Conservation (phyloP, 257 asterid species). For the Ophiorrhiza pumila region DNA sequence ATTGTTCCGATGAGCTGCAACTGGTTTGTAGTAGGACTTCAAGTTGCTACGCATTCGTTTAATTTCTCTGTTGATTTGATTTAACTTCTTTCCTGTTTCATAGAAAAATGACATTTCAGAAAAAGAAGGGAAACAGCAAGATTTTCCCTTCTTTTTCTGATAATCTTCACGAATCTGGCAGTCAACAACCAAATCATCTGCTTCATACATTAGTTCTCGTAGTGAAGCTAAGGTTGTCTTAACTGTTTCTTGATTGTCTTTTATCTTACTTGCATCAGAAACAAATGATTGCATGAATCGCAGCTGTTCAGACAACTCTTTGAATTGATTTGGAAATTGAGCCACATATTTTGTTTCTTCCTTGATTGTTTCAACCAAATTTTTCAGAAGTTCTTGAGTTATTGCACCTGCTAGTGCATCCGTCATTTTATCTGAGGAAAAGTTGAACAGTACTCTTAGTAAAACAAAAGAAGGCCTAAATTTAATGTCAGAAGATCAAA, state of each 20-base stretch:
- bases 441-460: background rate
- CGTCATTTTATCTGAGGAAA: conserved; percentile 5
- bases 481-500: background rate
- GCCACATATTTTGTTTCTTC: conserved; percentile 18
- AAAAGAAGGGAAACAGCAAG: background rate
- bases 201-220: conserved; percentile 24
- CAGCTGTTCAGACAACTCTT: conserved; percentile 19
- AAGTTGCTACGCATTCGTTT: conserved; percentile 3
- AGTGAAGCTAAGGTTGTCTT: conserved; percentile 14
- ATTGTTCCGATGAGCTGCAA: background rate
- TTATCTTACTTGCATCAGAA: conserved; percentile 20
- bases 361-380: background rate
- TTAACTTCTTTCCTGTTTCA: conserved; percentile 21
- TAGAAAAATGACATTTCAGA: conserved; percentile 13
- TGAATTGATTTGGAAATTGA: conserved; percentile 20
- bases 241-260: conserved; percentile 8
- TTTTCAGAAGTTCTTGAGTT: conserved; percentile 2
- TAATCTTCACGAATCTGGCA: conserved; percentile 23
- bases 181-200: conserved; percentile 25
- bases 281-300: conserved; percentile 24
- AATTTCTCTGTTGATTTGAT: conserved; percentile 18
- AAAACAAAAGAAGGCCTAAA: background rate
- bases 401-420: conserved; percentile 5
- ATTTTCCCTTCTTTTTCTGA: background rate
- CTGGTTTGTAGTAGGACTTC: conserved; percentile 8